Evolutionary conservation across 75 land plant genomes (phyloP).

Genomic region (Picea glauca): DNA sequence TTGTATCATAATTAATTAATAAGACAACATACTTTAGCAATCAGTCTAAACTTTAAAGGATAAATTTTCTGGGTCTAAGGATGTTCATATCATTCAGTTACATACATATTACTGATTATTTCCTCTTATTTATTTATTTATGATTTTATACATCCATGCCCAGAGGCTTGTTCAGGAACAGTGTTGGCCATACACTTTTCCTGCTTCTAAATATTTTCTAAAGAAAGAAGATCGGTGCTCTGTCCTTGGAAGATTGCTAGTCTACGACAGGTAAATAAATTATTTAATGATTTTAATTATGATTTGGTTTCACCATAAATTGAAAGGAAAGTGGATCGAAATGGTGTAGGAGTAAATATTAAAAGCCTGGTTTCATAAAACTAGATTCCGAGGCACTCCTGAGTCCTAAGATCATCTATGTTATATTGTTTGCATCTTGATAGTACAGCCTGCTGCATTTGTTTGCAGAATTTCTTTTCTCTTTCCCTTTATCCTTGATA

Average conservation of each 20-base stretch:
- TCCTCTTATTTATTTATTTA: neutral
- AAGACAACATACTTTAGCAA: neutral
- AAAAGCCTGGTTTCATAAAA: neutral
- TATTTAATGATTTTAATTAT: neutral
- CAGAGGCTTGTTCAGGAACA: conserved; percentile 5
- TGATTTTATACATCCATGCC: neutral
- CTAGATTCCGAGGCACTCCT: neutral
- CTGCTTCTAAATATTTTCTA: neutral
- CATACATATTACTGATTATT: neutral
- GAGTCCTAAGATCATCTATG: neutral
- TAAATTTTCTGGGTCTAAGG: neutral
- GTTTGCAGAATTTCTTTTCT: neutral
- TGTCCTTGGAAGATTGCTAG: conserved; percentile 39
- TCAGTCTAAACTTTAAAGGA: neutral
- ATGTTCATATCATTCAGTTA: neutral
- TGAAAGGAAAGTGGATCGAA: neutral
- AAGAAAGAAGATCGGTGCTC: conserved; percentile 5
- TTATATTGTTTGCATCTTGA: neutral
- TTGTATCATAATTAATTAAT: too few relatives aligned
- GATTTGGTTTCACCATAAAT: neutral
- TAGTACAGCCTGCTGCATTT: neutral
- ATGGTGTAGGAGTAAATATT: neutral
- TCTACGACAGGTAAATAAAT: conserved; percentile 30
- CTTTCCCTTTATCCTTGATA: neutral
- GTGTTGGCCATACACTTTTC: neutral